Evolutionary conservation across 2,329 filamentous ascomycete species (phyloP).

Genomic region (Capronia epimyces): DNA sequence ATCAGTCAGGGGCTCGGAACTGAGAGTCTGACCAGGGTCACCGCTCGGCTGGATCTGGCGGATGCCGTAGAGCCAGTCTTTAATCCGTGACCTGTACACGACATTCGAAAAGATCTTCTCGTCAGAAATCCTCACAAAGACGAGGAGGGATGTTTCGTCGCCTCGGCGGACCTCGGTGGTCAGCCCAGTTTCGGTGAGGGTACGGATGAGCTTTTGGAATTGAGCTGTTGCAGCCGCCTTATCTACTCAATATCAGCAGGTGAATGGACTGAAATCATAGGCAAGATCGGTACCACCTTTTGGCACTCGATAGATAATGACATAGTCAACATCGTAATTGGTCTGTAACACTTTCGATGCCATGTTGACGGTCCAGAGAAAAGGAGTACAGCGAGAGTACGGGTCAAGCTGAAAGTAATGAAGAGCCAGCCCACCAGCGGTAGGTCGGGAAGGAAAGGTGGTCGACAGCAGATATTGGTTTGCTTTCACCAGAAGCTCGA

Average conservation of each 20-base stretch:
- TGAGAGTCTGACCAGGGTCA: conserved; percentile 63
- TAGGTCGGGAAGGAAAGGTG: background rate
- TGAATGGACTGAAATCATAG: background rate
- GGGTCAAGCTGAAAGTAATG: background rate
- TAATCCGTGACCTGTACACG: conserved; percentile 79
- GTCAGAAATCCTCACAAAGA: conserved; percentile 78
- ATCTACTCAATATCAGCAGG: conserved; percentile 44
- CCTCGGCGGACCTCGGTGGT: conserved; percentile 82
- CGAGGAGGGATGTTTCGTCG: conserved; percentile 65
- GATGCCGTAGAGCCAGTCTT: conserved; percentile 90
- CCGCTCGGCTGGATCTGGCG: conserved; percentile 69
- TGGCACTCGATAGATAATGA: conserved; percentile 70
- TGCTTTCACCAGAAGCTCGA: background rate
- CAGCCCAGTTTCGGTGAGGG: conserved; percentile 72
- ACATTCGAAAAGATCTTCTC: conserved; percentile 69
- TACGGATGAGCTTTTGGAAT: conserved; percentile 72
- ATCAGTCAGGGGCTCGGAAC: conserved; percentile 72
- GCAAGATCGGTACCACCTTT: conserved; percentile 47
- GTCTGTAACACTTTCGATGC: conserved; percentile 23
- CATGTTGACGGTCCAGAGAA: conserved; percentile 11
- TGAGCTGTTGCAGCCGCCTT: conserved; percentile 63
- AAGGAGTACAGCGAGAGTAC: background rate
- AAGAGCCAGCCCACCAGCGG: background rate
- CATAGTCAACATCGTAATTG: conserved; percentile 77
- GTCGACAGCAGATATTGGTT: background rate